These are phyloP conservation scores for Ascocoryne sarcoides DNA, from an alignment of 2,329 filamentous ascomycete genomes.

Conservation along the genomic window DNA sequence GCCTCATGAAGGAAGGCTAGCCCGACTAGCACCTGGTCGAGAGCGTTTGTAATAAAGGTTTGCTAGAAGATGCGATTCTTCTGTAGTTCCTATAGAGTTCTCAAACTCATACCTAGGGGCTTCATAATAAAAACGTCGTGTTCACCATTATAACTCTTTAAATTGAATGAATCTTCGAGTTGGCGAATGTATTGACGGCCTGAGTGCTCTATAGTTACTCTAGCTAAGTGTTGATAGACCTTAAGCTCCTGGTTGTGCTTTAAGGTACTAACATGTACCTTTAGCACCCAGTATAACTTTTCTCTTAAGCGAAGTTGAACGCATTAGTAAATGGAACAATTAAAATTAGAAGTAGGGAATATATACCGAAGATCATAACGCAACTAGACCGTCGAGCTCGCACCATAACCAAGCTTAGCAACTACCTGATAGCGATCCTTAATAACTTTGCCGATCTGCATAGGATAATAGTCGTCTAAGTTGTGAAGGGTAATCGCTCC, in stretches of 20 bases:
- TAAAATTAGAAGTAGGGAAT: slow-evolving; percentile 2
- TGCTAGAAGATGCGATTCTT: slow-evolving; percentile 6
- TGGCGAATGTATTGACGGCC: no score
- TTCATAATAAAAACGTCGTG: slow-evolving; percentile 30
- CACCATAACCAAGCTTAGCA: slow-evolving; percentile 14
- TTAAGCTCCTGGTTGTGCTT: no score
- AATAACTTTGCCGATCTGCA: slow-evolving; percentile 11
- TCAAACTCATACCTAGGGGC: slow-evolving; percentile 33
- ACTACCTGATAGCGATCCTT: slow-evolving; percentile 15
- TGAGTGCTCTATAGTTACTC: no score
- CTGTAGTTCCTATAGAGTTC: slow-evolving; percentile 27
- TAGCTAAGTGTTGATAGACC: no score
- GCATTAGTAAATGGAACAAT: slow-evolving; percentile 4
- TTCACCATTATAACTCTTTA: no score
- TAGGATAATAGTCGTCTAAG: slow-evolving; percentile 13
- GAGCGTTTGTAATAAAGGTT: slow-evolving; percentile 1
- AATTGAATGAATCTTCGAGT: no score
- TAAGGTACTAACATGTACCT: no score
- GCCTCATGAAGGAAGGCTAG: slow-evolving; percentile 11
- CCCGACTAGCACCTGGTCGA: slow-evolving; percentile 7
- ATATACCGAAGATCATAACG: slow-evolving; percentile 29
- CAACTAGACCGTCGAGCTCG: slow-evolving; percentile 31
- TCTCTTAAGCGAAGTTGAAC: slow-evolving; percentile 5
- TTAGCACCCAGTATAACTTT: slow-evolving; percentile 8
- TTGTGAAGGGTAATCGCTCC: slow-evolving; percentile 11